These are phyloP conservation scores for Jimgerdemannia flammicorona DNA, from an alignment of 192 early-diverging fungal genomes.

Conservation along the genomic window DNA sequence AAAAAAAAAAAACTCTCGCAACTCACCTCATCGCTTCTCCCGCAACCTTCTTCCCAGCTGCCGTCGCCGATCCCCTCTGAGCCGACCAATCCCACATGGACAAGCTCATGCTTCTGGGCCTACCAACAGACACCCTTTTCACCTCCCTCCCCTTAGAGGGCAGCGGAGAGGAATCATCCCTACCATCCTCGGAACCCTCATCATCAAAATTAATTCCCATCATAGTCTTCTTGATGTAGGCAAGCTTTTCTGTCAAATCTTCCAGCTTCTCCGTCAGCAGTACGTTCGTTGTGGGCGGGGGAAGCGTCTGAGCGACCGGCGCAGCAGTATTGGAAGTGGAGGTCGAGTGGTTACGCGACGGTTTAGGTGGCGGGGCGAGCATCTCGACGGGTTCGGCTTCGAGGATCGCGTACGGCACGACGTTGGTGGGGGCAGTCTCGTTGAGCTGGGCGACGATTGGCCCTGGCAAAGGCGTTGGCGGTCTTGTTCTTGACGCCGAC, in stretches of 20 bases:
- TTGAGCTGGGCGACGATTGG: background rate
- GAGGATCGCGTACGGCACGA: background rate
- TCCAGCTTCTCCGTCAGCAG: conserved; percentile 27
- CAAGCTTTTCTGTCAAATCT: conserved; percentile 26
- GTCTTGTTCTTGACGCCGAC: background rate
- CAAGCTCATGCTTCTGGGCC: background rate
- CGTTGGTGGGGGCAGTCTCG: background rate
- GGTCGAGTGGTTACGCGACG: background rate
- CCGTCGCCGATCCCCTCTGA: conserved; percentile 11
- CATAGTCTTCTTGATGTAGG: conserved; percentile 33
- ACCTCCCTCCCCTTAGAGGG: background rate
- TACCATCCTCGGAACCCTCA: background rate
- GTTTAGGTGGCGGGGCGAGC: background rate
- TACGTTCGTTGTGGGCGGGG: conserved; percentile 9
- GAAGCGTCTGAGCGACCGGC: background rate
- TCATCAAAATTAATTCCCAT: conserved; percentile 17
- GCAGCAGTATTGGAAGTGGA: background rate
- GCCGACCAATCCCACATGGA: background rate
- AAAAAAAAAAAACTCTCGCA: too few species aligned
- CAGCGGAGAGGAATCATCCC: background rate
- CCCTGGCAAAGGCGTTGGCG: too few species aligned
- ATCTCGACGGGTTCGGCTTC: background rate
- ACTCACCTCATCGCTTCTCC: too few species aligned
- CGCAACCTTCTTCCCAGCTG: too few species aligned
- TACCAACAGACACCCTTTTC: background rate